Base-by-base conservation (phyloP, 1,284 basidiomycete species). In the Leccinum subspadiceum region DNA sequence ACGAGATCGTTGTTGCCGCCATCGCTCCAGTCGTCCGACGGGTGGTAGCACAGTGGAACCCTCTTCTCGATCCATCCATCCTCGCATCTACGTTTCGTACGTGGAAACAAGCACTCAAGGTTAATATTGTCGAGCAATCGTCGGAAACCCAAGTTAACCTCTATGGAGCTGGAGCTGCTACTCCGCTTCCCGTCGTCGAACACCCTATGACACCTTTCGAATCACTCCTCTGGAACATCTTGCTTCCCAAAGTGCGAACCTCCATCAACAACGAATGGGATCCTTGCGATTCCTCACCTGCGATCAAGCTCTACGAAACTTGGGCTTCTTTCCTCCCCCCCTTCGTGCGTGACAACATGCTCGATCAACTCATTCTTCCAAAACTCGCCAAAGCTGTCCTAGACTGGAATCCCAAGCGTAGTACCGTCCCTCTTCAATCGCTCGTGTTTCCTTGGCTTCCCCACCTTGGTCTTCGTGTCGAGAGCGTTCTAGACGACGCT, bases 361-460 rank as follows among this genome's bases (percentile, higher is more conserved):
- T 98, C 59, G 94, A 98, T 69, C 97, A 99, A 74, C 86, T 99
- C 29, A 82, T 99, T 48, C 77, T 99, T 15, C 97, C 97, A 1
- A 98, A 98, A 74, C 82, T 99, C 2, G 83, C 86, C 48, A 86
- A 87, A 57, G 87, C 93, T 1, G 84, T 99, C n/a, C 81, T 85
- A 4, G 86, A 91, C 35, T 98, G 96, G 94, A 89, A 80, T 67
- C 78, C 86, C 4, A 84, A 84, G 66, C 77, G 77, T 31, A 82
- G 81, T 56, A 77, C 76, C 2, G 79, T 83, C 0, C 78, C 91
- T 1, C 76, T 99, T 54, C 90, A 92, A 57, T 80, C 84, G 1
- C 82, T 99, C 39, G 85, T 99, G 0, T 97, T 99, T 74, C 97
- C 97, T 3, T 99, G 97, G 97, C 76, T 99, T 52, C 92, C 94